These are phyloP conservation scores for Sordaria brevicollis DNA, from an alignment of 495 filamentous ascomycete species.

Conservation along the genomic window DNA sequence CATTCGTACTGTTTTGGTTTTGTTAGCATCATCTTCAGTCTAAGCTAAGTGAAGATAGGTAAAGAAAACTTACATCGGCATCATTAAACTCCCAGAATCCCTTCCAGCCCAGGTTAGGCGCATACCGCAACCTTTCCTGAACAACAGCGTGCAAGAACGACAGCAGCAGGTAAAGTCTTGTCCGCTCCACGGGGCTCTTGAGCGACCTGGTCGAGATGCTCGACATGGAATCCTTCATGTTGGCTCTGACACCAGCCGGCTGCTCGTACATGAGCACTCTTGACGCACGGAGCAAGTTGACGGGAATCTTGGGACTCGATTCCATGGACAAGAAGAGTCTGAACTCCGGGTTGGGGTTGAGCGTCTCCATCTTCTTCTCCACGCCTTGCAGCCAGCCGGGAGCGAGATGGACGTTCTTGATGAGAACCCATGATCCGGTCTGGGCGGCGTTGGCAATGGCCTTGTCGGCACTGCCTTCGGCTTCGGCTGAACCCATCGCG, in stretches of 20 bases:
- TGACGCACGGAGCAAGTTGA: constrained; percentile 88
- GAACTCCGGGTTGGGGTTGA: constrained; percentile 92
- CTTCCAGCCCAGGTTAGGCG: constrained; percentile 92
- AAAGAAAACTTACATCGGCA: constrained; percentile 69
- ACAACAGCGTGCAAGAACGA: constrained; percentile 95
- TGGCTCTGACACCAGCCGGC: constrained; percentile 88
- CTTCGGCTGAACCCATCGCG: constrained; percentile 97
- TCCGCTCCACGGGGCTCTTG: constrained; percentile 82
- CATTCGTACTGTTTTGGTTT: constrained; percentile 70
- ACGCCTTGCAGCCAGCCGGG: constrained; percentile 93
- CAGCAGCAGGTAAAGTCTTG: constrained; percentile 81
- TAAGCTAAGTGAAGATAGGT: background rate
- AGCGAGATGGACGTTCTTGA: constrained; percentile 98
- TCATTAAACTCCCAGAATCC: constrained; percentile 99
- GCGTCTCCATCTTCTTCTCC: constrained; percentile 89
- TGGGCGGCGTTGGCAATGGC: constrained; percentile 89
- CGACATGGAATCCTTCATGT: constrained; percentile 96
- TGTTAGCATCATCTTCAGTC: background rate
- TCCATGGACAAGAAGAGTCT: constrained; percentile 97
- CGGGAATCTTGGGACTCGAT: constrained; percentile 89
- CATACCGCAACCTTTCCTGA: constrained; percentile 91
- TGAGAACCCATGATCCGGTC: constrained; percentile 86
- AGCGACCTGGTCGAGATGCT: constrained; percentile 65
- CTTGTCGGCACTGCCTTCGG: constrained; percentile 83
- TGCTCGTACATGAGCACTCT: constrained; percentile 97